phyloP scores from a whole-genome alignment of 257 asterid genomes.

The Avicennia marina region DNA sequence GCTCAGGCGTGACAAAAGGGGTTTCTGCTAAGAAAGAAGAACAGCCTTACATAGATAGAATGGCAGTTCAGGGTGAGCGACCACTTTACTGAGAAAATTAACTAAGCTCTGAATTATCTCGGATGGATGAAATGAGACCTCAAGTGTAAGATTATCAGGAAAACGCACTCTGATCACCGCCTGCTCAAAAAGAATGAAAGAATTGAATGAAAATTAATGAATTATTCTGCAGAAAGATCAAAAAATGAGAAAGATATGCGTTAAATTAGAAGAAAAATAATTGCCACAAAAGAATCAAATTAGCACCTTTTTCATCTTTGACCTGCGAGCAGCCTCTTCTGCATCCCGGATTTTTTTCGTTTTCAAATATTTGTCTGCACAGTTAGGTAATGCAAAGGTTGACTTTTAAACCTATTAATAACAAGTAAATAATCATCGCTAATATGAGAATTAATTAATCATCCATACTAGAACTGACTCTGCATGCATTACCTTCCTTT shows the following conservation, averaged over 20 bases:
- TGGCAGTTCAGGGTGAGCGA: conserved; percentile 64
- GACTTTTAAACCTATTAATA: too few species aligned
- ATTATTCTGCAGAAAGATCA: too few species aligned
- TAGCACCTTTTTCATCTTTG: conserved; percentile 83
- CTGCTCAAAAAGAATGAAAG: conserved; percentile 35
- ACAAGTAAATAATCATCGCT: too few species aligned
- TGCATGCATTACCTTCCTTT: conserved; percentile 97
- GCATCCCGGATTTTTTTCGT: conserved; percentile 84
- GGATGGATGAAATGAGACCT: conserved; percentile 79
- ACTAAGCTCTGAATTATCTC: conserved; percentile 73
- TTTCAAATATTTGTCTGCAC: conserved; percentile 78
- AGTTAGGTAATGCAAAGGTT: too few species aligned
- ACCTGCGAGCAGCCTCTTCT: conserved; percentile 82
- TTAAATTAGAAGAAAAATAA: too few species aligned
- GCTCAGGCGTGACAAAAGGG: too few species aligned
- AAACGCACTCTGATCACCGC: conserved; percentile 83
- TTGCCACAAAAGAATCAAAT: too few species aligned
- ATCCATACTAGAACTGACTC: too few species aligned
- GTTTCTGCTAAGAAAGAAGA: too few species aligned
- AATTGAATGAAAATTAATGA: too few species aligned
- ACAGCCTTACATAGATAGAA: conserved; percentile 66
- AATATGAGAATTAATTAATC: too few species aligned
- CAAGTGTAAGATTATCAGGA: conserved; percentile 83
- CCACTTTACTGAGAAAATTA: conserved; percentile 64
- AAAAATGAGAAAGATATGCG: too few species aligned